Conservation (phyloP, 1,284 basidiomycete species). For the Sporisorium reilianum region DNA sequence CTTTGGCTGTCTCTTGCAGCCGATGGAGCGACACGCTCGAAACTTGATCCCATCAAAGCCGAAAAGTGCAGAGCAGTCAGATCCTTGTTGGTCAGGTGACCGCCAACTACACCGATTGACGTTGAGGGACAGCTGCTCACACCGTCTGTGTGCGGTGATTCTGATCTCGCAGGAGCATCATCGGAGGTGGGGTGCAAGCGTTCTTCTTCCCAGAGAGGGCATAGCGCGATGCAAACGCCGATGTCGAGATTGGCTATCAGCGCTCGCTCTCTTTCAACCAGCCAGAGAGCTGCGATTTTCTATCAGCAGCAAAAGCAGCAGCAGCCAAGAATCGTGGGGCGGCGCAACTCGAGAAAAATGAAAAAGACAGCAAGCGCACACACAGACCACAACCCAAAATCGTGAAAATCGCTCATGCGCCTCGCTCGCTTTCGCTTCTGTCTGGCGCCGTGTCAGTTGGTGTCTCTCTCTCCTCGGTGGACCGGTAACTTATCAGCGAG, state of each 20-base stretch:
- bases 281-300: conserved; percentile 12
- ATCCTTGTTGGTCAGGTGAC: not conserved
- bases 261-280: not conserved
- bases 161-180: too few relatives aligned
- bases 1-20: too few relatives aligned
- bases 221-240: not conserved
- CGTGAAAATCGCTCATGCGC: not conserved
- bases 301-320: too few relatives aligned
- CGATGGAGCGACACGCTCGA: not conserved
- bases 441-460: not conserved
- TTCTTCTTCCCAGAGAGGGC: not conserved
- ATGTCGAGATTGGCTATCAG: conserved; percentile 1
- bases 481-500: conserved; percentile 14
- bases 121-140: too few relatives aligned
- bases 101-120: too few relatives aligned
- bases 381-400: conserved; percentile 29
- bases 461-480: too few relatives aligned
- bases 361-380: not conserved
- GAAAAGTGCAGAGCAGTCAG: not conserved
- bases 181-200: not conserved
- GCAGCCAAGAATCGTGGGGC: not conserved
- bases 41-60: conserved; percentile 22
- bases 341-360: not conserved
- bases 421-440: not conserved
- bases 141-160: too few relatives aligned